A percentile compares a stretch with the other conserved stretches of the same genome.
phyloP scores from a whole-genome alignment of 371 early-diverging fungal species.

The Rhizopus arrhizus region DNA sequence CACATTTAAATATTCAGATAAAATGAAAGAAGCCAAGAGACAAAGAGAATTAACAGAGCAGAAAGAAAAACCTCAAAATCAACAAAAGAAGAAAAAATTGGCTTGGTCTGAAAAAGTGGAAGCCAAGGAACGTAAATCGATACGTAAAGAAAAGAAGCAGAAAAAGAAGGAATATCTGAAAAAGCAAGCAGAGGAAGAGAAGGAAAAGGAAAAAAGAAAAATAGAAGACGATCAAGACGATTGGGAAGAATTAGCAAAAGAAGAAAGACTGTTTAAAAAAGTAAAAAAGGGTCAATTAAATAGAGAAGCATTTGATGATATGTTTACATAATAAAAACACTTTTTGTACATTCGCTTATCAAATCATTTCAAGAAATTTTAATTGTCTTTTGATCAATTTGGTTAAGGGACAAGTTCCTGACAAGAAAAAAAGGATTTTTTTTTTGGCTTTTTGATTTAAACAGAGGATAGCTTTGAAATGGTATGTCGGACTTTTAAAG shows the following conservation, averaged over 20 bases:
- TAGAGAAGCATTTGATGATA: constrained; percentile 54
- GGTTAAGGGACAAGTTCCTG: no score
- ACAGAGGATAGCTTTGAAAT: background rate
- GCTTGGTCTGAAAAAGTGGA: constrained; percentile 80
- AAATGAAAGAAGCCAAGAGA: constrained; percentile 78
- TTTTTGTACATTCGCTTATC: background rate
- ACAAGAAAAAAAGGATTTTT: no score
- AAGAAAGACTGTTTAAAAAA: constrained; percentile 61
- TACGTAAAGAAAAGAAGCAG: constrained; percentile 71
- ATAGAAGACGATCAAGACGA: constrained; percentile 51
- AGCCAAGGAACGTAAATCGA: constrained; percentile 63
- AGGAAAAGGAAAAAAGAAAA: constrained; percentile 49
- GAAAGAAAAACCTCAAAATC: constrained; percentile 36
- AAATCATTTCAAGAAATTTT: background rate
- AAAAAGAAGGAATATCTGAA: constrained; percentile 60
- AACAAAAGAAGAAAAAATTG: constrained; percentile 29
- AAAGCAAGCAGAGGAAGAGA: constrained; percentile 46
- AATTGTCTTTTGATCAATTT: background rate
- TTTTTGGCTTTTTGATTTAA: background rate
- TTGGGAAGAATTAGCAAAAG: constrained; percentile 51
- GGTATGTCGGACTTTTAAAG: constrained; percentile 7
- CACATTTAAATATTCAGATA: constrained; percentile 68
- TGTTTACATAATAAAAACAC: constrained; percentile 25
- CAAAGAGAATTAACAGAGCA: constrained; percentile 58
- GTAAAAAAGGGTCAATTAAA: constrained; percentile 54